A percentile compares a stretch with the other conserved stretches of the same genome.
phyloP scores from a whole-genome alignment of 2,329 filamentous ascomycete genomes.

The Fusarium metavorans region DNA sequence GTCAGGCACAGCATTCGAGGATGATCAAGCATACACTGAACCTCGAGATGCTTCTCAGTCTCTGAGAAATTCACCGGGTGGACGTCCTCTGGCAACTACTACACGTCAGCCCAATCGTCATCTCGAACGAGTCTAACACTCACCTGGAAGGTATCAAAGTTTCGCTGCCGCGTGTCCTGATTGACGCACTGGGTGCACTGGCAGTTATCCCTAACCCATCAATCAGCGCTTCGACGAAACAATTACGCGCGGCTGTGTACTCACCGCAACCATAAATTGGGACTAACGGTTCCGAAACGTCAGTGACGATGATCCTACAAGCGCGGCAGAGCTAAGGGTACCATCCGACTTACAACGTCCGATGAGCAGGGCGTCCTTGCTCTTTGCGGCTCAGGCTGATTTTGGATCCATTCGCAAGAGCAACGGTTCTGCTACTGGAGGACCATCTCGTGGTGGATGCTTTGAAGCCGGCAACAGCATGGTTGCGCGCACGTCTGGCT shows the following conservation, averaged over 20 bases:
- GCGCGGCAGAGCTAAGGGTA: not conserved
- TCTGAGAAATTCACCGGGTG: conserved; percentile 44
- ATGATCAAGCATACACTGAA: conserved; percentile 48
- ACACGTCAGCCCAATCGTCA: not conserved
- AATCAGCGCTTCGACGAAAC: conserved; percentile 23
- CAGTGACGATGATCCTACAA: conserved; percentile 14
- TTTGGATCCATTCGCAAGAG: conserved; percentile 23
- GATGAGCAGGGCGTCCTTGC: conserved; percentile 8
- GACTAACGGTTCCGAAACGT: conserved; percentile 31
- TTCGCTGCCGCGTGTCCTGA: conserved; percentile 56
- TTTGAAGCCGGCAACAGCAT: conserved; percentile 9
- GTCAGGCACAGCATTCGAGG: not conserved
- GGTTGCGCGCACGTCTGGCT: conserved; percentile 10
- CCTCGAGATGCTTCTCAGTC: conserved; percentile 46
- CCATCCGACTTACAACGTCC: conserved; percentile 35
- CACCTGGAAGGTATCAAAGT: conserved; percentile 57
- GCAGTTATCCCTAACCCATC: conserved; percentile 54
- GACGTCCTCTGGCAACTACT: conserved; percentile 50
- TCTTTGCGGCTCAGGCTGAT: conserved; percentile 28
- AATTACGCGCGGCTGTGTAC: conserved; percentile 16
- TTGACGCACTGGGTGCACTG: conserved; percentile 57
- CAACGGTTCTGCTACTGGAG: conserved; percentile 22
- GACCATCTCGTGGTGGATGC: conserved; percentile 17
- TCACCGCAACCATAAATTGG: conserved; percentile 47
- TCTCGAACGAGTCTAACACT: not conserved